phyloP scores from a whole-genome alignment of 192 early-diverging fungal genomes.

The Fimicolochytrium jonesii region DNA sequence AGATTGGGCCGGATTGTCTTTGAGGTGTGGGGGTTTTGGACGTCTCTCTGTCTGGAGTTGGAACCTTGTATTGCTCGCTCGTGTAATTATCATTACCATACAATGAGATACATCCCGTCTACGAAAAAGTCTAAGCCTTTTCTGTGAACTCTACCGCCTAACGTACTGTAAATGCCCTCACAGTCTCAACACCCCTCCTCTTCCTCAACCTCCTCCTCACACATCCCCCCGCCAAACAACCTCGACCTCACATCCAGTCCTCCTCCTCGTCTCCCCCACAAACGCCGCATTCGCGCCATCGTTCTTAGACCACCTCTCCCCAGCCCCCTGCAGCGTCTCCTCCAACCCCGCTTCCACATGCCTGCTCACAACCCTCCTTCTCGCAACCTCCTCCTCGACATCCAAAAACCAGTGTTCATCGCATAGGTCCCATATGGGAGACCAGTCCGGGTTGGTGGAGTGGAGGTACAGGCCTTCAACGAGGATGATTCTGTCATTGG shows the following conservation, averaged over 20 bases:
- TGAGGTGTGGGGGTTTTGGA: too few species aligned
- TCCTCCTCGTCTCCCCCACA: neutral
- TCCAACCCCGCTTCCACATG: conserved; percentile 44
- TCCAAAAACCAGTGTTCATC: conserved; percentile 52
- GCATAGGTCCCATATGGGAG: conserved; percentile 16
- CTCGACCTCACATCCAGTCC: neutral
- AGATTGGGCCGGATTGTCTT: too few species aligned
- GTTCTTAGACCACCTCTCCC: conserved; percentile 1
- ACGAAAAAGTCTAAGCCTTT: too few species aligned
- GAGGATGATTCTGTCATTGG: conserved; percentile 44
- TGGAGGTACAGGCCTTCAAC: conserved; percentile 53
- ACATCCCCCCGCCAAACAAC: too few species aligned
- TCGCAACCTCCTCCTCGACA: conserved; percentile 15
- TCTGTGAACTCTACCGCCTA: too few species aligned
- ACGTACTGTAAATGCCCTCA: too few species aligned
- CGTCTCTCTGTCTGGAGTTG: too few species aligned
- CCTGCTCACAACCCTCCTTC: conserved; percentile 34
- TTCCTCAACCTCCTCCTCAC: too few species aligned
- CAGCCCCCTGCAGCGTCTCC: neutral
- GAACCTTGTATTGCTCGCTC: too few species aligned
- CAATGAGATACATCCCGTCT: too few species aligned
- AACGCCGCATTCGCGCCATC: conserved; percentile 7
- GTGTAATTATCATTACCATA: too few species aligned
- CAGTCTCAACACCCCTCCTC: too few species aligned
- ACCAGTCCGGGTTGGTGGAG: conserved; percentile 37